A percentile compares a stretch with the other conserved stretches of the same genome.
These are phyloP conservation scores for Debaryomyces singareniensis DNA, from an alignment of 1,139 yeast genomes.

Conservation along the genomic window DNA sequence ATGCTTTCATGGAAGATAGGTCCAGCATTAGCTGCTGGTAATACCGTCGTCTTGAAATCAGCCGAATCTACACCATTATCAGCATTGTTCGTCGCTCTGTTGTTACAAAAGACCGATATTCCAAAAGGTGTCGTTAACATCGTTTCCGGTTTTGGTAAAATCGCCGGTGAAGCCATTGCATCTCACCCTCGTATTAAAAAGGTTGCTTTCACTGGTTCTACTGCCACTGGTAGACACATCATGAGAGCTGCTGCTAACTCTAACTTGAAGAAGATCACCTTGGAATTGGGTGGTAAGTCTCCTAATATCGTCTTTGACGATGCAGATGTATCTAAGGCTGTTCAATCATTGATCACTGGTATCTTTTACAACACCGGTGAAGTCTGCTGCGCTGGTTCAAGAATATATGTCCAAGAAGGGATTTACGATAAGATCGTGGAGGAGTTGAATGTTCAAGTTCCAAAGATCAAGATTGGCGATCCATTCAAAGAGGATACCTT, in stretches of 20 bases:
- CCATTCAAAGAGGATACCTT: slow-evolving; percentile 66
- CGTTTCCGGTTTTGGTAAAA: slow-evolving; percentile 72
- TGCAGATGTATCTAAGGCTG: slow-evolving; percentile 60
- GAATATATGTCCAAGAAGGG: slow-evolving; percentile 71
- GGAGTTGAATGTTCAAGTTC: slow-evolving; percentile 52
- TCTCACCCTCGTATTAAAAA: slow-evolving; percentile 64
- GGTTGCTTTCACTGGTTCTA: slow-evolving; percentile 83
- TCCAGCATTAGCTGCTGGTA: slow-evolving; percentile 80
- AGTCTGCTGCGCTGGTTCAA: slow-evolving; percentile 84
- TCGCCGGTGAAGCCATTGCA: slow-evolving; percentile 70
- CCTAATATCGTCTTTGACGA: slow-evolving; percentile 76
- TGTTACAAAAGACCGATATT: slow-evolving; percentile 57
- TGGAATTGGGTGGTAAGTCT: slow-evolving; percentile 85
- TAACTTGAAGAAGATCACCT: slow-evolving; percentile 70
- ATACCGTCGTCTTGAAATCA: slow-evolving; percentile 71
- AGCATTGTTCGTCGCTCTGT: slow-evolving; percentile 57
- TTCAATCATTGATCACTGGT: slow-evolving; percentile 48
- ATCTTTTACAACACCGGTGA: slow-evolving; percentile 80
- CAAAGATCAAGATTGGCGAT: slow-evolving; percentile 58
- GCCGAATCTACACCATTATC: slow-evolving; percentile 84
- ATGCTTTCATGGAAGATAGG: slow-evolving; percentile 86
- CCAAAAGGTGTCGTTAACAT: slow-evolving; percentile 79
- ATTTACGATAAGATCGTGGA: slow-evolving; percentile 62
- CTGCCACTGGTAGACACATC: slow-evolving; percentile 71
- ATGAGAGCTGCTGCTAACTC: slow-evolving; percentile 67